Evolutionary conservation across 2,329 filamentous ascomycete species (phyloP).

Genomic region (Tolypocladium tundrense): DNA sequence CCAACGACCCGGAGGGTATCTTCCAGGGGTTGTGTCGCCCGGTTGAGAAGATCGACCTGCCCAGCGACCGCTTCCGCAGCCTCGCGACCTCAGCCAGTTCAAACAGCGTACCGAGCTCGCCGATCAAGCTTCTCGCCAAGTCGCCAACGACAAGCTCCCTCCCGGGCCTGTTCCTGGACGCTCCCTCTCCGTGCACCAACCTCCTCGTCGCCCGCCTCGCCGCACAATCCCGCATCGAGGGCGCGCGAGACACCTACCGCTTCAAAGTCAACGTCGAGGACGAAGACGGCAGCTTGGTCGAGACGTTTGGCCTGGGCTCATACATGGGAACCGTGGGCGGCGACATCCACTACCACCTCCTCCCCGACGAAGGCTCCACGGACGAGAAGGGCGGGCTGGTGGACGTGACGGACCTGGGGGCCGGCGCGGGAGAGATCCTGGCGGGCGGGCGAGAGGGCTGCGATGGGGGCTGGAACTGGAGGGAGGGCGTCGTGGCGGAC

Average conservation of each 20-base stretch:
- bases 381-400: constrained; percentile 48
- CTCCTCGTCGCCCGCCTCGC: constrained; percentile 45
- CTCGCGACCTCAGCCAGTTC: constrained; percentile 7
- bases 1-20: constrained; percentile 57
- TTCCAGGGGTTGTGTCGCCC: constrained; percentile 62
- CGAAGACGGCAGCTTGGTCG: constrained; percentile 38
- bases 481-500: constrained; percentile 25
- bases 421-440: constrained; percentile 35
- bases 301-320: constrained; percentile 45
- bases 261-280: constrained; percentile 50
- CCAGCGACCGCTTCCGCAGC: constrained; percentile 34
- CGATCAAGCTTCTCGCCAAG: constrained; percentile 18
- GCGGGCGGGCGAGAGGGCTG: constrained; percentile 28
- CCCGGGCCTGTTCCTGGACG: constrained; percentile 9
- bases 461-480: constrained; percentile 35
- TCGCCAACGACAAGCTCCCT: constrained; percentile 25
- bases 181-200: constrained; percentile 27
- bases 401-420: constrained; percentile 39
- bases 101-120: constrained; percentile 12
- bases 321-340: constrained; percentile 53
- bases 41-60: constrained; percentile 40
- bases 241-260: constrained; percentile 40
- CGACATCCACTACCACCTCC: constrained; percentile 48
- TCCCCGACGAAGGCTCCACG: constrained; percentile 43
- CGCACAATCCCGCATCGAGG: constrained; percentile 56